Evolutionary conservation across 202 grass and related monocot species (phyloP), one percentile per base, ranked within the genome.

Genomic region (Digitaria exilis): DNA sequence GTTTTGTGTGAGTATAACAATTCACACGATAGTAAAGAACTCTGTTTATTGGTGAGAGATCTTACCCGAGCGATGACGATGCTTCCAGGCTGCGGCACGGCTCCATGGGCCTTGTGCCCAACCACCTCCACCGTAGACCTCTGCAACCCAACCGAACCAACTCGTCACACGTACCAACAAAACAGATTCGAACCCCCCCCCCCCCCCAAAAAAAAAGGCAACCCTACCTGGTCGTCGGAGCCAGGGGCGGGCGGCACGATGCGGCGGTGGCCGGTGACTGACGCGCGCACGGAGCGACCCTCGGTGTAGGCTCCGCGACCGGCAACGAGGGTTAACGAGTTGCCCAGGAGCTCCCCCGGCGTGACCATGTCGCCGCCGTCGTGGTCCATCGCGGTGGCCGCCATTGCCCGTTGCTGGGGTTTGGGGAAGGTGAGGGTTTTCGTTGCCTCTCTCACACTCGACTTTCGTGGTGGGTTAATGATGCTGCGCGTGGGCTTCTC

Each of bases 51-150:
- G n/a, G 2, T 42, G 42, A 67, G 37, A 86, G 42, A 26, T 46
- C 88, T 88, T 93, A 98, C 96, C 68, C 93, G 91, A 46, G 85
- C 96, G 75, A 94, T 93, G 49, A 92, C 93, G 57, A 95, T 35
- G 34, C 91, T 93, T 70, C 96, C 93, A 17, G 93, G 93, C 37
- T 93, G 91, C 69, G 96, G 91, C 52, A 98, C 96, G 18, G 91
- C 91, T n/a, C 87, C 91, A 77, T 96, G 91, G 37, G 93, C 93
- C 82, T 92, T 94, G 79, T 91, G 93, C 37, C 96, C 93, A 14
- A 96, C 87, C 58, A 98, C 90, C 80, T 98, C 96, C 76, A 94
- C 89, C n/a, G 78, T 92, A 42, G 84, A 83, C 77, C 93, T 93
- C 93, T 98, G 91, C 79, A 85, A 51, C 34, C 42, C 37, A 29